Conservation (phyloP, 306 rosid species). For the Elaeagnus macrophylla region DNA sequence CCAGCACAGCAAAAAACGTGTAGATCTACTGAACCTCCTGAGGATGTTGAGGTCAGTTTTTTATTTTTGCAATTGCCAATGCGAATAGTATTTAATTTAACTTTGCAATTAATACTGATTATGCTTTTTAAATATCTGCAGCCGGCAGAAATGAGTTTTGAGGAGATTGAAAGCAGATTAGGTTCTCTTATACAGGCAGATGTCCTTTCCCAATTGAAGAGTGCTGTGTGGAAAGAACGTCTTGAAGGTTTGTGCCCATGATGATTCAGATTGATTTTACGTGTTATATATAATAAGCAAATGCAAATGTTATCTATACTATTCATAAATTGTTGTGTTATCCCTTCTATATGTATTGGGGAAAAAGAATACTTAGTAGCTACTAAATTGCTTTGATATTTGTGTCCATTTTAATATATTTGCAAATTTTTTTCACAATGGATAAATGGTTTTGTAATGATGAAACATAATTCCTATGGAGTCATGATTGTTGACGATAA, state of each 20-base stretch:
- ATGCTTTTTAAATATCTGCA: conserved; percentile 22
- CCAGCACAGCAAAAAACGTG: conserved; percentile 48
- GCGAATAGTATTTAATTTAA: conserved; percentile 1
- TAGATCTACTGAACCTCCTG: conserved; percentile 55
- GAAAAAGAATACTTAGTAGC: no score
- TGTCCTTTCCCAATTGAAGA: conserved; percentile 68
- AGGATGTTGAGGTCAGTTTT: conserved; percentile 74
- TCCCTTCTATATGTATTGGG: no score
- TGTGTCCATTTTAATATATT: no score
- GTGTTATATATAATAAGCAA: not conserved
- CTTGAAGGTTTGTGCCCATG: conserved; percentile 68
- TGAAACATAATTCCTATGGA: no score
- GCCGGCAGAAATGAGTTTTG: conserved; percentile 95
- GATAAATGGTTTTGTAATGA: no score
- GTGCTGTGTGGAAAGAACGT: conserved; percentile 91
- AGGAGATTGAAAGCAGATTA: conserved; percentile 86
- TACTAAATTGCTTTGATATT: no score
- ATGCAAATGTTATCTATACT: no score
- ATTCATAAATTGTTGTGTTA: no score
- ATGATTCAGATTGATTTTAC: not conserved
- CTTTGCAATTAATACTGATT: not conserved
- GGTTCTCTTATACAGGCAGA: conserved; percentile 77
- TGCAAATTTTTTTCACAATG: no score
- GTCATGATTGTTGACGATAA: no score
- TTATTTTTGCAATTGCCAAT: conserved; percentile 4